These are phyloP conservation scores for Blastocystis hominis DNA, from an alignment of 352 stramenopile genomes.

Conservation along the genomic window DNA sequence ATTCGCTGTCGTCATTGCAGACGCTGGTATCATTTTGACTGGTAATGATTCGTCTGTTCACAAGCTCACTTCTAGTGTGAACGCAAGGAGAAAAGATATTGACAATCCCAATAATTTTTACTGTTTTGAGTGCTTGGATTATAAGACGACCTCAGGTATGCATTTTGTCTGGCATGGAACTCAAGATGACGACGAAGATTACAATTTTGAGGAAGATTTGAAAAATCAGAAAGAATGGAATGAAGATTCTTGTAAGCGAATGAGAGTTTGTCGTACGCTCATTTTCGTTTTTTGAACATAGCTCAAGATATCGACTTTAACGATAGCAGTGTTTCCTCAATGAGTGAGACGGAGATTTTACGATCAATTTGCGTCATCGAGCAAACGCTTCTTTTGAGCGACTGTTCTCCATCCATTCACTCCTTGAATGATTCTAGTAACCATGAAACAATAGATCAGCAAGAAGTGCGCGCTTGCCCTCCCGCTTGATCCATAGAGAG, in stretches of 20 bases:
- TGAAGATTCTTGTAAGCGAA: background rate
- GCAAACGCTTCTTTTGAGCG: background rate
- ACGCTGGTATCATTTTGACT: constrained; percentile 34
- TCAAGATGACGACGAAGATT: background rate
- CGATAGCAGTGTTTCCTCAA: background rate
- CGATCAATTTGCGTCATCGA: constrained; percentile 12
- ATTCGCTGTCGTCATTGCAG: constrained; percentile 24
- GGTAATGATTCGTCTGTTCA: background rate
- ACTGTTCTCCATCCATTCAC: constrained; percentile 13
- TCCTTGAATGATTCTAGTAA: background rate
- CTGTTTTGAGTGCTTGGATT: constrained; percentile 4
- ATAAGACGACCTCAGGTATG: background rate
- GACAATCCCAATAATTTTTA: constrained; percentile 23
- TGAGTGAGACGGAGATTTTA: background rate
- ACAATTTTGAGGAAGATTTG: constrained; percentile 30
- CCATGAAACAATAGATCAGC: background rate
- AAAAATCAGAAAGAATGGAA: background rate
- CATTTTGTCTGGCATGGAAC: background rate
- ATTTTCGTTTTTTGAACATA: background rate
- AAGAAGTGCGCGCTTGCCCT: background rate
- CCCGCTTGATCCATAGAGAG: background rate
- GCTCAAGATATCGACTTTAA: background rate
- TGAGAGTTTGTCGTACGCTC: background rate
- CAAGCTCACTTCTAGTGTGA: background rate
- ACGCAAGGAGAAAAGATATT: background rate